Evolutionary conservation across 2,329 filamentous ascomycete species (phyloP).

Genomic region (Exophiala xenobiotica): DNA sequence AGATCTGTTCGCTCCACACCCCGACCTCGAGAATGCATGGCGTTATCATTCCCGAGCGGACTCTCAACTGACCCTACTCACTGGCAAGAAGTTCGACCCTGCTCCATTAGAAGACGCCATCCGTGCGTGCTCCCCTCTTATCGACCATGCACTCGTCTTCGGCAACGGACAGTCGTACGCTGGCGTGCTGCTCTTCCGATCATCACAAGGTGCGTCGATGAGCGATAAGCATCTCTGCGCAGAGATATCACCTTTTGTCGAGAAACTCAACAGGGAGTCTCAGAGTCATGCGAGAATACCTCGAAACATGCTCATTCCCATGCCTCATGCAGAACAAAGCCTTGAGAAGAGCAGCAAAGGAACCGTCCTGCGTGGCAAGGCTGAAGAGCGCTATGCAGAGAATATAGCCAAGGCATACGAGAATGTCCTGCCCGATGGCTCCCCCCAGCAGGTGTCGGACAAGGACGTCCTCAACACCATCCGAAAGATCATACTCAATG

Average conservation of each 20-base stretch:
- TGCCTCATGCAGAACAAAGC: conserved; percentile 36
- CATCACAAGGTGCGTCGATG: conserved; percentile 29
- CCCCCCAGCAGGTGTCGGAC: not conserved
- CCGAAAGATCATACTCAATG: conserved; percentile 5
- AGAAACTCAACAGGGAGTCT: conserved; percentile 49
- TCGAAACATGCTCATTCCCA: conserved; percentile 51
- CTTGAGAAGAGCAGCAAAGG: conserved; percentile 65
- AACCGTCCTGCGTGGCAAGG: conserved; percentile 54
- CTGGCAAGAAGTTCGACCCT: conserved; percentile 69
- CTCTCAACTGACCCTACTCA: conserved; percentile 61
- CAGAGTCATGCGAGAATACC: conserved; percentile 55
- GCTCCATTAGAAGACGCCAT: conserved; percentile 60
- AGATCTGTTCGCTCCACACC: conserved; percentile 61
- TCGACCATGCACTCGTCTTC: conserved; percentile 61
- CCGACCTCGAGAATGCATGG: conserved; percentile 56
- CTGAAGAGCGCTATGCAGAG: conserved; percentile 50
- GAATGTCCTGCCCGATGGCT: conserved; percentile 33
- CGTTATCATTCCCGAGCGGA: conserved; percentile 63
- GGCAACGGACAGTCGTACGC: conserved; percentile 58
- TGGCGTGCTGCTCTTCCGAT: conserved; percentile 57
- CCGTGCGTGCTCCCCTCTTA: conserved; percentile 40
- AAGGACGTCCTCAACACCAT: conserved; percentile 4
- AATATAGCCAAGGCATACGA: conserved; percentile 37
- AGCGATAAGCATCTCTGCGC: conserved; percentile 43
- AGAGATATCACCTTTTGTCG: conserved; percentile 45